Evolutionary conservation across 768 basidiomycete genomes (phyloP).

Genomic region (Panaeolus papilionaceus): DNA sequence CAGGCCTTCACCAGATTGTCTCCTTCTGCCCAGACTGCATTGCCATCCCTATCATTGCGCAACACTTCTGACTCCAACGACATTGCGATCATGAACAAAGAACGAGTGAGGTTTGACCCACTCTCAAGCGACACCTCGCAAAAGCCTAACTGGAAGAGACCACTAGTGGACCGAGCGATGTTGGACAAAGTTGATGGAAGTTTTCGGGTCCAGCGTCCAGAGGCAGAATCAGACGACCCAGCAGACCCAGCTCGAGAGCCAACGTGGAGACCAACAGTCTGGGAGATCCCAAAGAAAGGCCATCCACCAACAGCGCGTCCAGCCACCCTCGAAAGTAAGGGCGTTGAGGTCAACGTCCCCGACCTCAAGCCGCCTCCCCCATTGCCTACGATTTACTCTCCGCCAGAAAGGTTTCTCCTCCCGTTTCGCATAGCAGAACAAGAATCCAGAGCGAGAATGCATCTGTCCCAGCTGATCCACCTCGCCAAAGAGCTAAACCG

Average conservation of each 20-base stretch:
- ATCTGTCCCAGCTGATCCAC: conserved; percentile 56
- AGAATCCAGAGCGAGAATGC: conserved; percentile 62
- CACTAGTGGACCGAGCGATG: not conserved
- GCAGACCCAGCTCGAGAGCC: not conserved
- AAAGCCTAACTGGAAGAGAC: conserved; percentile 2
- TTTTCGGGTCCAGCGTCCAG: not conserved
- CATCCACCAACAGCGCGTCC: not conserved
- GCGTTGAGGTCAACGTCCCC: not conserved
- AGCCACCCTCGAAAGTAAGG: not conserved
- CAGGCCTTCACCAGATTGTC: not conserved
- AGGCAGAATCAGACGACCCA: not conserved
- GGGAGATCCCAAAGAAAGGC: not conserved
- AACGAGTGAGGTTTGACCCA: not conserved
- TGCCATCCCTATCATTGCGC: not conserved
- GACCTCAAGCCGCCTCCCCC: not conserved
- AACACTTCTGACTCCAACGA: not conserved
- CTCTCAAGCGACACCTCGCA: not conserved
- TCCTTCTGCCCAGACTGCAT: not conserved
- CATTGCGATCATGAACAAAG: not conserved
- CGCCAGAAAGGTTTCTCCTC: conserved; percentile 43
- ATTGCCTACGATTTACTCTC: not conserved
- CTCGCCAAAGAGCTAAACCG: conserved; percentile 58
- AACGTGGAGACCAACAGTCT: conserved; percentile 6
- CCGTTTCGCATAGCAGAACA: conserved; percentile 59
- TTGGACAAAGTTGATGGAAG: not conserved